Evolutionary conservation across 169 alveolate genomes (phyloP), one percentile per base, ranked within the genome.

Genomic region (Cryptosporidium parvum): DNA sequence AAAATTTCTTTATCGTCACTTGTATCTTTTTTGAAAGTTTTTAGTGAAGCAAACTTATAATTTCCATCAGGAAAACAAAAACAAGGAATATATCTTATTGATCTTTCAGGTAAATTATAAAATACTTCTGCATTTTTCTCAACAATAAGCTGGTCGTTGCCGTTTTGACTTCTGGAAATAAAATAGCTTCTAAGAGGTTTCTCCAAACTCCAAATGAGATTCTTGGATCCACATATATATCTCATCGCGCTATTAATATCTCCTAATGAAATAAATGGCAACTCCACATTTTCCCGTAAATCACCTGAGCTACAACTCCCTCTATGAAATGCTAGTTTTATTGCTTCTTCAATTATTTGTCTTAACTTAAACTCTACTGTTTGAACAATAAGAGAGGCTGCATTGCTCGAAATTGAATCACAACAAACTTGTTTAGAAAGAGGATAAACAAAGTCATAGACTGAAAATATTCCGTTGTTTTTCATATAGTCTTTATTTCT

Each of bases 401-500:
- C 89, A 16, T 80, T 12, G 44, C 26, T 80, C 26, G 89, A 62
- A 37, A 80, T 65, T 14, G 48, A 42, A 45, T 80, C 89, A 80
- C 80, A 62, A n/a, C 89, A 80, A 42, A 80, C 12, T 62, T 80
- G 89, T 39, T 62, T 80, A 44, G 80, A 80, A 42, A 80, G 14
- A 29, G 89, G 89, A 39, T 62, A 80, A 23, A 80, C 89, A 61
- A 80, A 80, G 45, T 80, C 89, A 61, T 61, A 80, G 21, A 73
- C 70, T 26, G 89, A 80, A 12, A 80, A 65, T 44, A 51, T 44
- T 37, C 62, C 51, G 10, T 7, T 9, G 8, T 26, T 35, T 18
- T 42, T 18, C 44, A 51, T 9, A 23, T 16, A 26, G 16, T 67
- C 89, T 31, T 21, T 12, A 35, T 35, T 37, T n/a, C 23, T n/a